These are phyloP conservation scores for Penicillium cinerascens DNA, from an alignment of 495 filamentous ascomycete genomes.

Conservation along the genomic window DNA sequence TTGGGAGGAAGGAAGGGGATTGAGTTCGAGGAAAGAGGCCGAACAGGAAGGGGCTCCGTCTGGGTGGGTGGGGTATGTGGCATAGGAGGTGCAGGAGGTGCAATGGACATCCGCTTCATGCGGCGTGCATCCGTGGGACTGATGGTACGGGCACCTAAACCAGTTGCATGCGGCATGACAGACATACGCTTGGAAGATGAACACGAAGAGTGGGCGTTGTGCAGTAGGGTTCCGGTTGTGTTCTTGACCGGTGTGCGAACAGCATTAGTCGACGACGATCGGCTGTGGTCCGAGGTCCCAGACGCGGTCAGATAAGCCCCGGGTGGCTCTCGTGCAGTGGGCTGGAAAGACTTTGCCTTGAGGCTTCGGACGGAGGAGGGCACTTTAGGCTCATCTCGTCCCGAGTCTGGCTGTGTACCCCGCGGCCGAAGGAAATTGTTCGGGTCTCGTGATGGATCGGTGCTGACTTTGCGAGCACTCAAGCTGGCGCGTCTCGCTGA, in stretches of 20 bases:
- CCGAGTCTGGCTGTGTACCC: conserved; percentile 41
- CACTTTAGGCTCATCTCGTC: conserved; percentile 41
- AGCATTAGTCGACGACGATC: conserved; percentile 57
- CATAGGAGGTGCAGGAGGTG: conserved; percentile 60
- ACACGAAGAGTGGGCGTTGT: conserved; percentile 57
- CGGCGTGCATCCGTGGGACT: conserved; percentile 93
- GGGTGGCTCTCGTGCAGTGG: conserved; percentile 58
- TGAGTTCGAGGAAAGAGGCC: conserved; percentile 54
- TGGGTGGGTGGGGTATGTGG: conserved; percentile 56
- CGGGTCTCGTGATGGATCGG: conserved; percentile 32
- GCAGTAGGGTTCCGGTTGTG: conserved; percentile 39
- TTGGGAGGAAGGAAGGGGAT: conserved; percentile 81
- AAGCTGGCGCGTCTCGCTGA: conserved; percentile 44
- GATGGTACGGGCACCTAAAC: conserved; percentile 89
- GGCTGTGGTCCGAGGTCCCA: conserved; percentile 59
- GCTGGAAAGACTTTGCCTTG: conserved; percentile 85
- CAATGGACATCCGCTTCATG: conserved; percentile 82
- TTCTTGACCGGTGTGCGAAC: conserved; percentile 64
- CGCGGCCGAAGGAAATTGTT: conserved; percentile 27
- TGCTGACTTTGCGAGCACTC: conserved; percentile 42
- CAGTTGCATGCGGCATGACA: conserved; percentile 81
- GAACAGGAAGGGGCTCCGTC: conserved; percentile 52
- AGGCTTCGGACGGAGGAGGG: conserved; percentile 55
- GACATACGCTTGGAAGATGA: conserved; percentile 76
- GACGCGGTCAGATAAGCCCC: conserved; percentile 48